A percentile compares a stretch with the other conserved stretches of the same genome.
Conservation (phyloP, 257 asterid species). For the Gardenia jasminoides region DNA sequence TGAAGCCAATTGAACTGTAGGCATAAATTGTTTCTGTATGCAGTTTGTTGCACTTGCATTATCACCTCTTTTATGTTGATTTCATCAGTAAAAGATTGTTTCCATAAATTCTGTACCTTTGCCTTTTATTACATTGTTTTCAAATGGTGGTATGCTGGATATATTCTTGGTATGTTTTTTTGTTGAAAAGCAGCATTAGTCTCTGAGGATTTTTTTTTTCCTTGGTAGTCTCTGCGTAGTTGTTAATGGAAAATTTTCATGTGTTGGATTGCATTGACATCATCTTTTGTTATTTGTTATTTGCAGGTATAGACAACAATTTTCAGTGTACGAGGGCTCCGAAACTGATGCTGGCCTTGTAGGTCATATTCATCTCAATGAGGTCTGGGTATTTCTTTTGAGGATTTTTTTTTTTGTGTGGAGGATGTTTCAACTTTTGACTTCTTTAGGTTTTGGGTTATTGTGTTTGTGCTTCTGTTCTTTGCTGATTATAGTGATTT, state of each 20-base stretch:
- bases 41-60: not conserved
- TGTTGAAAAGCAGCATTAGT: not conserved
- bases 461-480: conserved; percentile 19
- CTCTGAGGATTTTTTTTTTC: too few relatives aligned
- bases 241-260: not conserved
- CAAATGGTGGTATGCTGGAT: not conserved
- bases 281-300: conserved; percentile 14
- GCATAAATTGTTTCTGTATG: not conserved
- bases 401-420: too few relatives aligned
- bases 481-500: conserved; percentile 20
- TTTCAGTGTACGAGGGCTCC: conserved; percentile 35
- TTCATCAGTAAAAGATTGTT: not conserved
- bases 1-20: not conserved
- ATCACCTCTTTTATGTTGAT: not conserved
- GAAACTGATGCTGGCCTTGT: conserved; percentile 61
- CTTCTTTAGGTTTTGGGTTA: not conserved
- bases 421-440: not conserved
- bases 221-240: too few relatives aligned
- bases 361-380: conserved; percentile 85
- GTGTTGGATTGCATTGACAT: not conserved
- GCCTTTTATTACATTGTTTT: not conserved
- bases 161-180: not conserved
- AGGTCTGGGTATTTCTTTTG: conserved; percentile 46
- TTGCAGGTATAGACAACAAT: conserved; percentile 61
- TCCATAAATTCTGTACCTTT: not conserved